These are phyloP conservation scores for Macrolepiota fuliginosa DNA, from an alignment of 768 basidiomycete species.

Conservation along the genomic window DNA sequence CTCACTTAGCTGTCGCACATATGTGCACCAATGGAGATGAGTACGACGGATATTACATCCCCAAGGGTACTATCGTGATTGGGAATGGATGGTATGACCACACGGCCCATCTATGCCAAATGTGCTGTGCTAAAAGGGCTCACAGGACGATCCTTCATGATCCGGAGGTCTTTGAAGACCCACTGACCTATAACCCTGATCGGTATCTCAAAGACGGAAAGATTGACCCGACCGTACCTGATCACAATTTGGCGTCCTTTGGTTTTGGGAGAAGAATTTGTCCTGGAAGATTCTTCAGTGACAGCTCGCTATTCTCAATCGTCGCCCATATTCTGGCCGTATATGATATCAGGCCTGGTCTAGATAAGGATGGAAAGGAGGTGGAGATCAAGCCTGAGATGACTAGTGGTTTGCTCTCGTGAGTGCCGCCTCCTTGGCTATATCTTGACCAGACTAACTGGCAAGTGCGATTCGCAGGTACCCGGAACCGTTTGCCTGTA, in stretches of 20 bases:
- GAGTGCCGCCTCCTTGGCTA: too few relatives aligned
- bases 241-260: constrained; percentile 14
- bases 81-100: not conserved
- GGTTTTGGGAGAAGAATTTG: constrained; percentile 22
- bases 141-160: constrained; percentile 21
- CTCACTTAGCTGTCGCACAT: not conserved
- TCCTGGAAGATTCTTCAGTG: constrained; percentile 24
- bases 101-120: not conserved
- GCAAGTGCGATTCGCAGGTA: not conserved
- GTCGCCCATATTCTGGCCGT: constrained; percentile 19
- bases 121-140: too few relatives aligned
- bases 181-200: constrained; percentile 30
- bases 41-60: not conserved
- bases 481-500: constrained; percentile 5
- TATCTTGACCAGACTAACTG: too few relatives aligned
- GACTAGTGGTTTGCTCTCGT: constrained; percentile 21
- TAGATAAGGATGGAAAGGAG: constrained; percentile 12
- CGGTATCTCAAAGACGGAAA: constrained; percentile 21
- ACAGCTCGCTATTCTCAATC: constrained; percentile 18
- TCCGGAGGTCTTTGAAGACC: constrained; percentile 25
- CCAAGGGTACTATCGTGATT: not conserved
- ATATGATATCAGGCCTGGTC: constrained; percentile 18
- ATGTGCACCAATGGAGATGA: not conserved
- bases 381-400: constrained; percentile 11
- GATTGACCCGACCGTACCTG: constrained; percentile 13